phyloP scores from a whole-genome alignment of 2,329 filamentous ascomycete species.

The Plenodomus lindquistii region DNA sequence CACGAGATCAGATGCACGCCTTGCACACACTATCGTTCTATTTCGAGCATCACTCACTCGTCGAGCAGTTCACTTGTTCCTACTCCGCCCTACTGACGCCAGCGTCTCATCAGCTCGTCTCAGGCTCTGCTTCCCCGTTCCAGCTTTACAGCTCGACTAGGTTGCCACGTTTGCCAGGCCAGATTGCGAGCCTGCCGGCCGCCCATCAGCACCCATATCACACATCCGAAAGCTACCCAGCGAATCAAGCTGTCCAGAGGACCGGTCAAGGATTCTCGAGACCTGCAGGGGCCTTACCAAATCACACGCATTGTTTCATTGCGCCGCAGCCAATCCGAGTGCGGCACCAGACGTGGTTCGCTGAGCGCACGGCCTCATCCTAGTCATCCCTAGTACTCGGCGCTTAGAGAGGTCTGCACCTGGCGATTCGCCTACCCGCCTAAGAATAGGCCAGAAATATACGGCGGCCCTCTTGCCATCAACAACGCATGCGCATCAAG shows the following conservation, averaged over 20 bases:
- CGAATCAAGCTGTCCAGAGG: constrained; percentile 32
- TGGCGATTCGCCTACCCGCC: constrained; percentile 20
- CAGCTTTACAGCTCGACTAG: constrained; percentile 24
- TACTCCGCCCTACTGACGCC: constrained; percentile 19
- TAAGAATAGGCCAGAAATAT: constrained; percentile 35
- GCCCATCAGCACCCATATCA: constrained; percentile 31
- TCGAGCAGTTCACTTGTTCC: constrained; percentile 13
- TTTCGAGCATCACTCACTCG: constrained; percentile 22
- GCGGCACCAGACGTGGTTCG: constrained; percentile 12
- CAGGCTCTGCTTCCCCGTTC: constrained; percentile 22
- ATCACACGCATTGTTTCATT: constrained; percentile 44
- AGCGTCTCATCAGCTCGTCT: constrained; percentile 35
- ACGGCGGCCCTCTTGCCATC: constrained; percentile 35
- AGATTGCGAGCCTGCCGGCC: constrained; percentile 26
- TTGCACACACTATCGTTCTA: constrained; percentile 26
- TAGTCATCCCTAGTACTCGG: constrained; percentile 20
- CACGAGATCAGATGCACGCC: constrained; percentile 30
- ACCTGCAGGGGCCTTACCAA: constrained; percentile 42
- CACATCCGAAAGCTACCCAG: constrained; percentile 20
- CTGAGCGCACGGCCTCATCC: constrained; percentile 19
- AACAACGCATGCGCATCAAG: constrained; percentile 33
- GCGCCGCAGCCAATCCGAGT: constrained; percentile 22
- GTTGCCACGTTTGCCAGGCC: constrained; percentile 30
- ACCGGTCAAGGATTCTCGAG: constrained; percentile 16
- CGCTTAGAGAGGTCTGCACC: constrained; percentile 35